Percentiles rank a stretch among this genome's conserved stretches.
Conservation (phyloP, 2,329 filamentous ascomycete species). For the Balansia obtecta region DNA sequence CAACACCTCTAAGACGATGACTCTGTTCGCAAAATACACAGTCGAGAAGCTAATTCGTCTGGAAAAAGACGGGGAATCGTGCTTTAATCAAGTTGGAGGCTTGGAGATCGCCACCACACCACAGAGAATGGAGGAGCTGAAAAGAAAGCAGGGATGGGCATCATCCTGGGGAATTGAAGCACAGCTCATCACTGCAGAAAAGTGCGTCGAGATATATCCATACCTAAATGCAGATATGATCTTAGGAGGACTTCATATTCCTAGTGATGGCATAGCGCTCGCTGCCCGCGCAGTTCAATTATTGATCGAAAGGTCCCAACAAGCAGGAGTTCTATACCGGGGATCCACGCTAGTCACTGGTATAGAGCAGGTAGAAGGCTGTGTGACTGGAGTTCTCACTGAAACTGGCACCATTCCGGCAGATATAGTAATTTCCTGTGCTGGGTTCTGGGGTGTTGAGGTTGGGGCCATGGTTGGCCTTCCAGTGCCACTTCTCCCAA, state of each 20-base stretch:
- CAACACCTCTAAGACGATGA: constrained; percentile 45
- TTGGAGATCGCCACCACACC: constrained; percentile 50
- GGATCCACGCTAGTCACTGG: constrained; percentile 44
- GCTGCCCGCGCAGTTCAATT: constrained; percentile 49
- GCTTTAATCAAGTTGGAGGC: constrained; percentile 52
- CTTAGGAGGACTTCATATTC: constrained; percentile 47
- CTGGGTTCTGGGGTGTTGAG: constrained; percentile 55
- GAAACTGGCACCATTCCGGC: constrained; percentile 35
- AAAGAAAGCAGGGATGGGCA: constrained; percentile 49
- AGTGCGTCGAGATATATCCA: constrained; percentile 42
- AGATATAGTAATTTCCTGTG: constrained; percentile 50
- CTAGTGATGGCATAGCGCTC: constrained; percentile 46
- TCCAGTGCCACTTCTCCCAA: constrained; percentile 43
- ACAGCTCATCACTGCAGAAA: constrained; percentile 34
- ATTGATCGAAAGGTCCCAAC: constrained; percentile 43
- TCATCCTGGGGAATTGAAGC: constrained; percentile 48
- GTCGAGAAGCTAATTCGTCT: constrained; percentile 46
- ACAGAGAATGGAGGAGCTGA: constrained; percentile 45
- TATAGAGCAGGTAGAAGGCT: constrained; percentile 34
- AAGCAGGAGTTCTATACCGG: constrained; percentile 46
- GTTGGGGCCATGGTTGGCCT: constrained; percentile 48
- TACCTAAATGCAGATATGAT: constrained; percentile 39
- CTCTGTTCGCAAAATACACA: constrained; percentile 46
- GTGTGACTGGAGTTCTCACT: constrained; percentile 44
- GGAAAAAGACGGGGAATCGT: constrained; percentile 22